phyloP scores from a whole-genome alignment of 441 rosid species.

The Populus trichocarpa region DNA sequence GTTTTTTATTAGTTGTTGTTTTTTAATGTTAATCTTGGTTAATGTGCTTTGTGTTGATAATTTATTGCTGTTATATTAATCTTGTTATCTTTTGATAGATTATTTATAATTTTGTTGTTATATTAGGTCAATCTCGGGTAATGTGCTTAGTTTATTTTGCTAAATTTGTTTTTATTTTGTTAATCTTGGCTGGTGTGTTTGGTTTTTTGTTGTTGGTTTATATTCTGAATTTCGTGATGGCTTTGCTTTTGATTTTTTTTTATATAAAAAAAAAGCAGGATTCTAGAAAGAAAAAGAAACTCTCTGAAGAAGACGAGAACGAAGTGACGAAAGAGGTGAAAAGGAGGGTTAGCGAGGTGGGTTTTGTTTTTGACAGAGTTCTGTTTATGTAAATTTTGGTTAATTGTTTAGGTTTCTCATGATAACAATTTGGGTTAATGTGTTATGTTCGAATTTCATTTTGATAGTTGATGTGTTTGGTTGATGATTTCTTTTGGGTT shows the following conservation, averaged over 20 bases:
- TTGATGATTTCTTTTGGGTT: not conserved
- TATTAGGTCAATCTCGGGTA: not conserved
- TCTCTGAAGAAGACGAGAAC: not conserved
- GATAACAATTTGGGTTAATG: not conserved
- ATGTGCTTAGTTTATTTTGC: not conserved
- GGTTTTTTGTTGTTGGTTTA: not conserved
- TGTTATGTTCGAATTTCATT: not conserved
- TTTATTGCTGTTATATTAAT: not conserved
- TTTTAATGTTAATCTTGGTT: not conserved
- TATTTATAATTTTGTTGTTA: not conserved
- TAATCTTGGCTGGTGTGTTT: not conserved
- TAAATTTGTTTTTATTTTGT: not conserved
- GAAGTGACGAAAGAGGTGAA: not conserved
- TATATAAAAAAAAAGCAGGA: not conserved
- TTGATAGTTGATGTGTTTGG: not conserved
- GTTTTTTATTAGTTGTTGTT: conserved; percentile 1
- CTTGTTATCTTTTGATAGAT: not conserved
- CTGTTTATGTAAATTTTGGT: not conserved
- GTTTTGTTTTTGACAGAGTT: not conserved
- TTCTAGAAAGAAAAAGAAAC: not conserved
- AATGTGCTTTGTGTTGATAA: not conserved
- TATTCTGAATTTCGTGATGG: not conserved
- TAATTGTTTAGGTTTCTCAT: not conserved
- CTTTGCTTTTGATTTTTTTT: not conserved
- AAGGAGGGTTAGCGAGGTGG: not conserved